Percentiles rank a stretch among this genome's conserved stretches.
Evolutionary conservation across 1,284 basidiomycete species (phyloP).

Genomic region (Pulveroboletus sp.): DNA sequence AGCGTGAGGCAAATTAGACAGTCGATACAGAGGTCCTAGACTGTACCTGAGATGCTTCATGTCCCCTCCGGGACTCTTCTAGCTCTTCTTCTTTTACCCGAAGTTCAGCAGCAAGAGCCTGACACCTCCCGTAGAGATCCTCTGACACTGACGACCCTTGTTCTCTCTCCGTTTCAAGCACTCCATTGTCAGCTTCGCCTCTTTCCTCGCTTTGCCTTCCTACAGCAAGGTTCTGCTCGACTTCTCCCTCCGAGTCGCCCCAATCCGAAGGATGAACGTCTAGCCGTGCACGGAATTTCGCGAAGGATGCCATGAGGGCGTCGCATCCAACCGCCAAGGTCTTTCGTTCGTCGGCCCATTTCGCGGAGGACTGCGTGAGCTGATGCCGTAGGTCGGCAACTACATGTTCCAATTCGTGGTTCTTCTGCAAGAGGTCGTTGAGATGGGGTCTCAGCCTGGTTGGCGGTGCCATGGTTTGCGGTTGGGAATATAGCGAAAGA

Average conservation of each 20-base stretch:
- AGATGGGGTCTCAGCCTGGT: conserved; percentile 31
- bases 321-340: conserved; percentile 25
- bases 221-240: conserved; percentile 27
- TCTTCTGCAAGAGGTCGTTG: conserved; percentile 32
- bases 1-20: conserved; percentile 7
- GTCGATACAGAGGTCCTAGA: conserved; percentile 2
- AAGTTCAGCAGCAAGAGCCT: conserved; percentile 24
- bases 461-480: conserved; percentile 27
- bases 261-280: conserved; percentile 26
- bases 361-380: conserved; percentile 33
- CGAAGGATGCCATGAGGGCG: conserved; percentile 35
- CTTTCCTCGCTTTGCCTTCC: conserved; percentile 21
- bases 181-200: conserved; percentile 14
- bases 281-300: conserved; percentile 32
- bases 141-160: conserved; percentile 6
- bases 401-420: conserved; percentile 32
- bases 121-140: conserved; percentile 18
- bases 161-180: conserved; percentile 12
- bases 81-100: conserved; percentile 23
- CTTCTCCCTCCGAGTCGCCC: conserved; percentile 30
- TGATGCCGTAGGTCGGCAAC: conserved; percentile 34
- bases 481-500: neutral
- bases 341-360: conserved; percentile 35
- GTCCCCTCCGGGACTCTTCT: conserved; percentile 22
- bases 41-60: conserved; percentile 24